Evolutionary conservation across 495 filamentous ascomycete genomes (phyloP), one percentile per base, ranked within the genome.

Genomic region (Apodospora peruviana): DNA sequence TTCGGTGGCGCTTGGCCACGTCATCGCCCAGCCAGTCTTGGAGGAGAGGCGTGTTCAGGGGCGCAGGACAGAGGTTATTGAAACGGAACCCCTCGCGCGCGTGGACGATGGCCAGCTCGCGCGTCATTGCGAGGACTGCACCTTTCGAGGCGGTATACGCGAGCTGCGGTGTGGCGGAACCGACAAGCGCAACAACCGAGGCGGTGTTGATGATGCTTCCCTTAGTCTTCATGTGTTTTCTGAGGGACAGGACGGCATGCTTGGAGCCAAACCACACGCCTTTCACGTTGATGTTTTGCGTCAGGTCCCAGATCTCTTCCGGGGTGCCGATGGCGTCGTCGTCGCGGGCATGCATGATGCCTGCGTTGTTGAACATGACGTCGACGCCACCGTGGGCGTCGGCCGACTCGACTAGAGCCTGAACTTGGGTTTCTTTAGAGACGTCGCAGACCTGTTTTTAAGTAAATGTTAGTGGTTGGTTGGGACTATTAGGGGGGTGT

Each of bases 311-410:
- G 71, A 98, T 90, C 47, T 79, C 80, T 70, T 96, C 90, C 11
- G 87, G 82, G 1, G 90, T 96, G 48, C 82, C 74, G 49, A 94
- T 69, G 18, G 91, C 88, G 67, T 96, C 90, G 51, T 80, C 85
- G 65, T 98, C 93, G 45, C 85, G 75, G 24, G 77, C 79, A 66
- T 96, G 90, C 93, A 98, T 98, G 62, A 98, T 98, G 16, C 93
- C 93, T 0, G 93, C 93, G 62, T 98, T 98, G 79, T 98, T 98
- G 81, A 96, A 98, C 53, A 98, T 87, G 56, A 96, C 76, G 65
- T 98, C 93, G 0, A 89, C 71, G n/a, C 93, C 93, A 57, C 90
- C 91, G 89, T 88, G 95, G 40, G 71, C 50, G 59, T 96, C 91
- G 40, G 90, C 65, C 2, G 73, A 65, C 47, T 83, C 80, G n/a